phyloP scores from a whole-genome alignment of 1,284 basidiomycete species.

The Sporisorium iseilematis-ciliati region DNA sequence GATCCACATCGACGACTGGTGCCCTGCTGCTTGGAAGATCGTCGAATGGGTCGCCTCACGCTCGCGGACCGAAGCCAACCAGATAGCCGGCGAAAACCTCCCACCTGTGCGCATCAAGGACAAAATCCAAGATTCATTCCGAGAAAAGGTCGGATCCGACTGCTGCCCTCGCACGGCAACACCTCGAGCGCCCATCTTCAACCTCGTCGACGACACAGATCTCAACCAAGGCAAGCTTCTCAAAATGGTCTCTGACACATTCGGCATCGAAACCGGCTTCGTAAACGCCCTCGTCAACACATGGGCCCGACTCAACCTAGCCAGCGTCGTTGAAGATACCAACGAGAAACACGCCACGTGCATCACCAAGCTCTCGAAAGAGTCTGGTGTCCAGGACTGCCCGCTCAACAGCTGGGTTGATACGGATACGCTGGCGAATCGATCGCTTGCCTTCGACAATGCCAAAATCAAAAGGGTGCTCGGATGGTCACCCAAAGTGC shows the following conservation, averaged over 20 bases:
- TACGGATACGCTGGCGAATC: constrained; percentile 45
- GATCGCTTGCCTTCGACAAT: constrained; percentile 39
- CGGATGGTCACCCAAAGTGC: constrained; percentile 39
- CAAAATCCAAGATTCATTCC: constrained; percentile 35
- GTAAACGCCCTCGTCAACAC: constrained; percentile 51
- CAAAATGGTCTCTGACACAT: constrained; percentile 36
- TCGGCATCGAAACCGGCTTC: constrained; percentile 52
- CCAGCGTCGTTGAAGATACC: constrained; percentile 49
- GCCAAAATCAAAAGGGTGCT: constrained; percentile 40
- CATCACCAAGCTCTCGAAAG: constrained; percentile 24
- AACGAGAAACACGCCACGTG: constrained; percentile 52
- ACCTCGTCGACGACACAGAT: constrained; percentile 57
- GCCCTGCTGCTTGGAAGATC: constrained; percentile 40
- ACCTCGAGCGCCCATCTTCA: constrained; percentile 56
- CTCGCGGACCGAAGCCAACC: constrained; percentile 31
- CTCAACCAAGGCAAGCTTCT: constrained; percentile 52
- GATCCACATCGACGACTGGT: constrained; percentile 56
- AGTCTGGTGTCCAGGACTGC: constrained; percentile 9
- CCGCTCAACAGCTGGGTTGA: constrained; percentile 33
- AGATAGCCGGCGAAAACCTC: constrained; percentile 48
- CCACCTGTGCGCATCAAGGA: constrained; percentile 47
- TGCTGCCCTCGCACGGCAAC: constrained; percentile 45
- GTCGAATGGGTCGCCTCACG: constrained; percentile 44
- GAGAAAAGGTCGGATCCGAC: constrained; percentile 34
- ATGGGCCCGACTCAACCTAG: constrained; percentile 39